A percentile compares a stretch with the other conserved stretches of the same genome.
phyloP scores from a whole-genome alignment of 805 yeast species.

The Sungouiella thailandica region DNA sequence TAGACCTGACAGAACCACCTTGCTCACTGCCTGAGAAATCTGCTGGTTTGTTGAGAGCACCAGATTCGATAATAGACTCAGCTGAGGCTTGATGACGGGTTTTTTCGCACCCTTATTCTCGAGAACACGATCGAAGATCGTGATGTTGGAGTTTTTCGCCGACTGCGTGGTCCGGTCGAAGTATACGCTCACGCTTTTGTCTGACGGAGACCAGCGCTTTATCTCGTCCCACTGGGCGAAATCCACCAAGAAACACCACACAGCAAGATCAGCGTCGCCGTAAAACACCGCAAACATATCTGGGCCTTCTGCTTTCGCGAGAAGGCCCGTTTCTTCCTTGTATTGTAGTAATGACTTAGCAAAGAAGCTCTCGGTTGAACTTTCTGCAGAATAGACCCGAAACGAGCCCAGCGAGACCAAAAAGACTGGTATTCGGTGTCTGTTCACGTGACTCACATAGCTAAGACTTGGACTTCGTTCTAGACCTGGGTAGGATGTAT shows the following conservation, averaged over 20 bases:
- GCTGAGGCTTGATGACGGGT: constrained; percentile 10
- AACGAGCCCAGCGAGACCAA: constrained; percentile 14
- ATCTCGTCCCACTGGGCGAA: background rate
- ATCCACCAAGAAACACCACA: background rate
- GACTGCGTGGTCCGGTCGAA: constrained; percentile 1
- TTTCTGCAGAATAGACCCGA: constrained; percentile 10
- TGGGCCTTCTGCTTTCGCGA: constrained; percentile 5
- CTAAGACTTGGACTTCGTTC: constrained; percentile 1
- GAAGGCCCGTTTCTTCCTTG: constrained; percentile 5
- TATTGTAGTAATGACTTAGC: constrained; percentile 3
- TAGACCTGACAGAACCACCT: constrained; percentile 36
- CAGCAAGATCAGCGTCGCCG: constrained; percentile 9
- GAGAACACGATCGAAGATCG: constrained; percentile 33
- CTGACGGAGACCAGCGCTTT: background rate
- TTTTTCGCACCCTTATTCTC: constrained; percentile 18
- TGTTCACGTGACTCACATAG: constrained; percentile 6
- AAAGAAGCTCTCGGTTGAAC: constrained; percentile 11
- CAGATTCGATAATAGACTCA: constrained; percentile 13
- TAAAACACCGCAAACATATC: constrained; percentile 22
- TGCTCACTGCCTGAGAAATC: constrained; percentile 27
- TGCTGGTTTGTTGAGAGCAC: constrained; percentile 24
- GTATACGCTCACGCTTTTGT: constrained; percentile 1
- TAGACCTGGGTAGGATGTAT: constrained; percentile 1
- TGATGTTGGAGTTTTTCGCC: constrained; percentile 12
- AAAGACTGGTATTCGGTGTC: constrained; percentile 10